Percentiles rank a stretch among this genome's conserved stretches.
Evolutionary conservation across 2,329 filamentous ascomycete genomes (phyloP).

Genomic region (Alternaria arbusti): DNA sequence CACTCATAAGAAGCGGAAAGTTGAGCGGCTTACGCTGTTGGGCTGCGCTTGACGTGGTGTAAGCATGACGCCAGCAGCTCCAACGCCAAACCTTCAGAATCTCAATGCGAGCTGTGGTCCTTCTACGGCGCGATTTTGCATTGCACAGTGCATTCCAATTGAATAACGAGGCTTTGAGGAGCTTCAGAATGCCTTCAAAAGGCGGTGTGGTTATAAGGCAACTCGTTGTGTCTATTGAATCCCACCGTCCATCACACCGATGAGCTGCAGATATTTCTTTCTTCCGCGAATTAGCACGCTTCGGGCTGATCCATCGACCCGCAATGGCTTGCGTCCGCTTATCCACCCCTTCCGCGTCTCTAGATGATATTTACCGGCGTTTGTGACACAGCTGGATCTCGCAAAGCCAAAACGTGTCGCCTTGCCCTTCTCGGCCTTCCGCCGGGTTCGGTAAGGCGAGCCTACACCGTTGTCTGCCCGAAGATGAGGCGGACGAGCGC

Average conservation of each 20-base stretch:
- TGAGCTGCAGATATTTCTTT: conserved; percentile 13
- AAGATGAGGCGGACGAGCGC: conserved; percentile 25
- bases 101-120: not conserved
- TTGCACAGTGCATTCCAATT: not conserved
- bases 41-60: conserved; percentile 5
- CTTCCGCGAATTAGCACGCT: conserved; percentile 21
- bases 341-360: conserved; percentile 16
- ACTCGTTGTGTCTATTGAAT: conserved; percentile 1
- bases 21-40: conserved; percentile 4
- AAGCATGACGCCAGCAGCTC: conserved; percentile 18
- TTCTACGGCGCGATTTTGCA: not conserved
- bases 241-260: conserved; percentile 25
- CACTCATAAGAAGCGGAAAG: conserved; percentile 16
- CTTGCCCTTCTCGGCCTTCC: not conserved
- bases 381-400: conserved; percentile 11
- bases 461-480: conserved; percentile 1
- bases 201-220: conserved; percentile 22
- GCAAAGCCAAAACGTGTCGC: conserved; percentile 4
- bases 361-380: conserved; percentile 15
- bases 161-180: not conserved
- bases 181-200: not conserved
- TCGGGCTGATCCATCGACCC: conserved; percentile 17
- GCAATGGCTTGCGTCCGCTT: conserved; percentile 24
- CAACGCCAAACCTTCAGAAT: conserved; percentile 4
- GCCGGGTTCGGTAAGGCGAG: not conserved